These are phyloP conservation scores for Populus alba DNA, from an alignment of 345 rosid species.

Conservation along the genomic window DNA sequence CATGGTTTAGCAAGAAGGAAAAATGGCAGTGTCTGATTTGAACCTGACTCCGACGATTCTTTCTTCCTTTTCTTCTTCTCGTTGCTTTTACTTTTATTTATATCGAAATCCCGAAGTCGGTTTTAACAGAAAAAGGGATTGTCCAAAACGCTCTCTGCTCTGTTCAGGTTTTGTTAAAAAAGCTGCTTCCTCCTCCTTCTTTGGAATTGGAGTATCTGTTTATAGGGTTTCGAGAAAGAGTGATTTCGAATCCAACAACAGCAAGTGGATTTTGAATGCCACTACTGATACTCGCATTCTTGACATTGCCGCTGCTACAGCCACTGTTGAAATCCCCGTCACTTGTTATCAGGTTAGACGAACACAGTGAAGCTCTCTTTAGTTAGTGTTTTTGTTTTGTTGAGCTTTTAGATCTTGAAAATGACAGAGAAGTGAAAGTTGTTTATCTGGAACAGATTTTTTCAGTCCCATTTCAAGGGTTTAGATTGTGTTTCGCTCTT, in stretches of 20 bases:
- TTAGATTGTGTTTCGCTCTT: background rate
- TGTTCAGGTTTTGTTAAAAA: background rate
- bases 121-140: background rate
- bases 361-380: background rate
- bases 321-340: slow-evolving; percentile 59
- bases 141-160: background rate
- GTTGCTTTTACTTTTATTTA: background rate
- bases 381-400: background rate
- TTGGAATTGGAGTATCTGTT: background rate
- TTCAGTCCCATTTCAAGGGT: background rate
- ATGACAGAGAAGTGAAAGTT: background rate
- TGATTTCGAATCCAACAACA: background rate
- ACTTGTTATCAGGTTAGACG: slow-evolving; percentile 67
- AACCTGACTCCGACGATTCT: background rate
- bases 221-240: slow-evolving; percentile 18
- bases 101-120: background rate
- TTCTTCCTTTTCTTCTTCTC: background rate
- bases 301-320: slow-evolving; percentile 36
- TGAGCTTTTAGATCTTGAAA: background rate
- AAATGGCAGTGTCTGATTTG: background rate
- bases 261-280: slow-evolving; percentile 36
- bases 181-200: background rate
- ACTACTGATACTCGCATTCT: slow-evolving; percentile 46
- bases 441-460: background rate
- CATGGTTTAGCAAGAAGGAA: background rate